phyloP scores from a whole-genome alignment of 1,284 basidiomycete species.

The Filobasidium uniguttulatum region DNA sequence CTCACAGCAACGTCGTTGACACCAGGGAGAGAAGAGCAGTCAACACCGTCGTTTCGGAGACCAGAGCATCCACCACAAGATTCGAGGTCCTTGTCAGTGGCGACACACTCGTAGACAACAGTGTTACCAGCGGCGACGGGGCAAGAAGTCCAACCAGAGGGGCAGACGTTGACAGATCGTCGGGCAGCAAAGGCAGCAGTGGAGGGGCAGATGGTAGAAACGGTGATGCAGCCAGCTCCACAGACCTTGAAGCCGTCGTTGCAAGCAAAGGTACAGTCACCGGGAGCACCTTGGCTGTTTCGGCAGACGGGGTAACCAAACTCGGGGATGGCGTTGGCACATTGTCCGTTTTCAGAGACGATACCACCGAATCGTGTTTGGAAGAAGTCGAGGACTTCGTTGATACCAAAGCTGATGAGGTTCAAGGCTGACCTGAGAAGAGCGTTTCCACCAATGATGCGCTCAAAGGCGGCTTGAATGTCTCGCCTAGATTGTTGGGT shows the following conservation, averaged over 20 bases:
- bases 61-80: conserved; percentile 53
- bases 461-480: too few relatives aligned
- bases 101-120: conserved; percentile 35
- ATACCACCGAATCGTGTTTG: too few relatives aligned
- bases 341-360: too few relatives aligned
- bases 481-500: too few relatives aligned
- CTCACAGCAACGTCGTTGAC: background rate
- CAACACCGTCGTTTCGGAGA: background rate
- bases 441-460: too few relatives aligned
- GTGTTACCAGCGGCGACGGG: background rate
- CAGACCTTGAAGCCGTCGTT: background rate
- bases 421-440: too few relatives aligned
- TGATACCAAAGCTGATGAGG: too few relatives aligned
- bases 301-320: background rate
- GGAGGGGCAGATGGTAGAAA: background rate
- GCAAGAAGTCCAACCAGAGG: background rate
- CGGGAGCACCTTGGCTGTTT: background rate
- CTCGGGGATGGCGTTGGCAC: background rate
- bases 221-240: background rate
- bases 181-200: background rate
- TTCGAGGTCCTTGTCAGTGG: conserved; percentile 34
- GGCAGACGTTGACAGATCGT: background rate
- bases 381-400: too few relatives aligned
- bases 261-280: background rate
- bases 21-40: background rate